Evolutionary conservation across 2,329 filamentous ascomycete genomes (phyloP).

Genomic region (Fusarium domesticum): DNA sequence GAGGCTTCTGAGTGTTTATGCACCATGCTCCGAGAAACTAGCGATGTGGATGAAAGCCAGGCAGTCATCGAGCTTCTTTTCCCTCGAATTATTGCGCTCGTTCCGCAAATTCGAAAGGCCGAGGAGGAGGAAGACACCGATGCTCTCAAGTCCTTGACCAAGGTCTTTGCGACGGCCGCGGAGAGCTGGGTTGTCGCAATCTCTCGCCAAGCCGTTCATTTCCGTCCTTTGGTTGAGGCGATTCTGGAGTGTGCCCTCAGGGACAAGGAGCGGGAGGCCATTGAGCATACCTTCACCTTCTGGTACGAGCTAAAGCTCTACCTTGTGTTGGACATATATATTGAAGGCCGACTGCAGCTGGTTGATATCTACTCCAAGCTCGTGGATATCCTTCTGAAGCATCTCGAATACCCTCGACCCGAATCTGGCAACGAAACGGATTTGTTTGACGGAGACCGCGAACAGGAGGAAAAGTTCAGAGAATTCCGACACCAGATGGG

Average conservation of each 20-base stretch:
- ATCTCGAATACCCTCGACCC: slow-evolving; percentile 80
- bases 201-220: slow-evolving; percentile 76
- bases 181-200: slow-evolving; percentile 93
- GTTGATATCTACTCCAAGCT: slow-evolving; percentile 82
- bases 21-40: slow-evolving; percentile 85
- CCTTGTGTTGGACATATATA: slow-evolving; percentile 85
- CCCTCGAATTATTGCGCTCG: slow-evolving; percentile 73
- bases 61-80: slow-evolving; percentile 79
- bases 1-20: slow-evolving; percentile 90
- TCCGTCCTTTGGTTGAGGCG: slow-evolving; percentile 80
- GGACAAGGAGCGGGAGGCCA: slow-evolving; percentile 86
- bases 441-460: slow-evolving; percentile 91
- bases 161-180: slow-evolving; percentile 88
- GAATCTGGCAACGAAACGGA: slow-evolving; percentile 74
- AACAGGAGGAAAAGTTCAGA: slow-evolving; percentile 94
- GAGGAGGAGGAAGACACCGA: slow-evolving; percentile 82
- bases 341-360: slow-evolving; percentile 71
- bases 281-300: slow-evolving; percentile 91
- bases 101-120: slow-evolving; percentile 70
- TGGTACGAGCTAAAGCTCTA: slow-evolving; percentile 99
- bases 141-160: slow-evolving; percentile 81
- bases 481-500: slow-evolving; percentile 97
- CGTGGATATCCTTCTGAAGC: slow-evolving; percentile 88
- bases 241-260: slow-evolving; percentile 87
- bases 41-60: slow-evolving; percentile 88